Conservation (phyloP, 495 filamentous ascomycete genomes). For the Xylaria telfairii region DNA sequence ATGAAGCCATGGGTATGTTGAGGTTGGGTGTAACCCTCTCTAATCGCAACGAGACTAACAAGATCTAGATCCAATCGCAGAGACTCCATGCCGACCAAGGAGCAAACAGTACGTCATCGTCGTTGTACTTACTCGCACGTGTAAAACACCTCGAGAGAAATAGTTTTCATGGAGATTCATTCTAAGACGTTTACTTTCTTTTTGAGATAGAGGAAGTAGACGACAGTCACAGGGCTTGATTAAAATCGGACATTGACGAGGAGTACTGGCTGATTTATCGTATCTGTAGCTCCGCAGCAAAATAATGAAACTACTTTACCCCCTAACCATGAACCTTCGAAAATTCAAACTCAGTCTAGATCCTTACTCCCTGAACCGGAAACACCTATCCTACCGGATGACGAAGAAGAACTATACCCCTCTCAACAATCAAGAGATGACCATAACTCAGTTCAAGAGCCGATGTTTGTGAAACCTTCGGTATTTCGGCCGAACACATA, state of each 20-base stretch:
- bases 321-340: constrained; percentile 37
- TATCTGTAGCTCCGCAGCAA: constrained; percentile 43
- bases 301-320: constrained; percentile 46
- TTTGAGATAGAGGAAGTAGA: constrained; percentile 44
- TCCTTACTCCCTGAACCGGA: constrained; percentile 33
- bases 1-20: constrained; percentile 48
- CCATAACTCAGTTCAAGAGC: constrained; percentile 38
- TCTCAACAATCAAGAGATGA: constrained; percentile 41
- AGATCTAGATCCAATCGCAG: constrained; percentile 35
- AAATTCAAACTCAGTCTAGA: constrained; percentile 40
- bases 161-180: constrained; percentile 35
- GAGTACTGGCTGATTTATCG: constrained; percentile 39
- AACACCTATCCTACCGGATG: constrained; percentile 30
- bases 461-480: constrained; percentile 71
- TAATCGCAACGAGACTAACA: constrained; percentile 18
- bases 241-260: constrained; percentile 40
- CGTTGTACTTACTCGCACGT: constrained; percentile 35
- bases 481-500: constrained; percentile 79
- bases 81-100: constrained; percentile 35
- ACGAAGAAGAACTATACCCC: constrained; percentile 39
- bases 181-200: constrained; percentile 38
- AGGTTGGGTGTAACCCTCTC: not conserved
- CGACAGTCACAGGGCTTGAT: constrained; percentile 32
- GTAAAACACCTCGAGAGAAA: constrained; percentile 31
- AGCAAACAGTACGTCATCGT: constrained; percentile 39